Evolutionary conservation across 345 rosid species (phyloP).

Genomic region (Citrus mangshanensis): DNA sequence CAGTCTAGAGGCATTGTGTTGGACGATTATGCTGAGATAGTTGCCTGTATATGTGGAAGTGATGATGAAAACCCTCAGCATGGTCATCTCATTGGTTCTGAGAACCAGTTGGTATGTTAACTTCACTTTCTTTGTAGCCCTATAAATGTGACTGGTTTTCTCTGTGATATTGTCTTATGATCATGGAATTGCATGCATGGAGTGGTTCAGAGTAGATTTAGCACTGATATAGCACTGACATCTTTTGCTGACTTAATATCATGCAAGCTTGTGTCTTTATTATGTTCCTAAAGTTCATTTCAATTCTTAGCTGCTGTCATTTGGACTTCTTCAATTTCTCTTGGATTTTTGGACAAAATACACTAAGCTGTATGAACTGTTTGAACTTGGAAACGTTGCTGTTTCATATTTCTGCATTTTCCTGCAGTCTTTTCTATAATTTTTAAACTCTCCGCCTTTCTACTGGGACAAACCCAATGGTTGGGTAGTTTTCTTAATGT

Average conservation of each 20-base stretch:
- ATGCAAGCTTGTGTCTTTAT: background rate
- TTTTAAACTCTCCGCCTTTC: background rate
- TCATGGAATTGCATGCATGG: background rate
- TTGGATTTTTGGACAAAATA: background rate
- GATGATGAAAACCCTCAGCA: constrained; percentile 19
- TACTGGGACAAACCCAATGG: background rate
- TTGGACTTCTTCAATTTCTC: background rate
- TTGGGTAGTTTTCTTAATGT: background rate
- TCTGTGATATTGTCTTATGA: background rate
- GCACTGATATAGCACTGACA: background rate
- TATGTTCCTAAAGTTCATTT: background rate
- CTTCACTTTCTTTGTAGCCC: constrained; percentile 3
- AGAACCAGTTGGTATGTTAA: constrained; percentile 46
- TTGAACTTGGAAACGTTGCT: background rate
- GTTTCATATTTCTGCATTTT: background rate
- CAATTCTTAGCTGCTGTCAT: background rate
- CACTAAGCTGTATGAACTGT: background rate
- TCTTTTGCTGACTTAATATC: background rate
- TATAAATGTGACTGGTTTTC: background rate
- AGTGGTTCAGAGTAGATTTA: background rate
- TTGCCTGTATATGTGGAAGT: constrained; percentile 47
- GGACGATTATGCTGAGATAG: constrained; percentile 56
- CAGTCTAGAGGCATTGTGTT: constrained; percentile 36
- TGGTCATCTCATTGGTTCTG: constrained; percentile 22
- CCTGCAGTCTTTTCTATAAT: background rate